Evolutionary conservation across 2,329 filamentous ascomycete species (phyloP), one percentile per base, ranked within the genome.

Genomic region (Colletotrichum chlorophyti): DNA sequence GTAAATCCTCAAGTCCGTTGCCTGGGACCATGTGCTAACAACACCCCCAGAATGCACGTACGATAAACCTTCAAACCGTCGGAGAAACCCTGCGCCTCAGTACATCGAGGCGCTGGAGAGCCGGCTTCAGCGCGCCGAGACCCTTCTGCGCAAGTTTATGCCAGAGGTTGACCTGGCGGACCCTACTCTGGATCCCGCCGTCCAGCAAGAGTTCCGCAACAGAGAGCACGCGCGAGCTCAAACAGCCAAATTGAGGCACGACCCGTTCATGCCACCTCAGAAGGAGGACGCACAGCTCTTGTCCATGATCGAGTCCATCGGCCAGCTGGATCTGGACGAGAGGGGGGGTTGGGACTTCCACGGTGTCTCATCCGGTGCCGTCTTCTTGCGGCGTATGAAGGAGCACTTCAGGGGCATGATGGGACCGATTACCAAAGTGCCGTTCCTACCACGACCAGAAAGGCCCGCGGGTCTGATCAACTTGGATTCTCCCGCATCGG

Each of bases 271-370:
- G 6, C 69, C 63, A 49, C 67, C 63, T 62, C 74, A 77, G 41
- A 82, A 82, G 26, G 82, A 88, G 40, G 91, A 94, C 64, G 86
- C 85, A 10, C 85, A 94, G 63, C 79, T 99, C 23, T 88, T 94
- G 69, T 96, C 93, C 24, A 98, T 99, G 94, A 93, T 98, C 57
- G 91, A 94, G 69, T 91, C 91, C 37, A 92, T 94, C 3, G 95
- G 94, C 31, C 91, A 93, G 70, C 82, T 99, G 15, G 94, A 98
- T 68, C 82, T 98, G 29, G 93, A 96, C 66, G 94, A 98, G 65
- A 87, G 88, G 66, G 94, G 94, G 37, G 87, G 95, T 66, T 96
- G 93, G 87, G 93, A 98, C 73, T 99, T 97, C 68, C 92, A 96
- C 69, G 95, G 95, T 43, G 90, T 91, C 63, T 97, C 94, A 0